A percentile compares a stretch with the other conserved stretches of the same genome.
Conservation (phyloP, 768 basidiomycete species). For the Mycena capillaripes region DNA sequence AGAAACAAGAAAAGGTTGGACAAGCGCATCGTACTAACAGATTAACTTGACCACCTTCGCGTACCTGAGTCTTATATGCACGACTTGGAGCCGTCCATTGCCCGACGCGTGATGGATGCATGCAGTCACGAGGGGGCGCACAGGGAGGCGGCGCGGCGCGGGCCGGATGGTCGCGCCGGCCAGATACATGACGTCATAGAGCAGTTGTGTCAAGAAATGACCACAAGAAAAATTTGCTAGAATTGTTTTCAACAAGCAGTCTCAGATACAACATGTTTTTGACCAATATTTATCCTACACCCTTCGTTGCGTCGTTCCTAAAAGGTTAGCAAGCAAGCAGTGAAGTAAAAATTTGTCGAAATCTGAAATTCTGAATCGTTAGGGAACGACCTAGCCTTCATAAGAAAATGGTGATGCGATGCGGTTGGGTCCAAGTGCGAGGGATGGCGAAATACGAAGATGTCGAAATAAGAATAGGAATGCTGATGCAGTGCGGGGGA, state of each 20-base stretch:
- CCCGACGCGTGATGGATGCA: background rate
- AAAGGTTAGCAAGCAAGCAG: slow-evolving; percentile 34
- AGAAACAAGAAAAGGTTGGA: background rate
- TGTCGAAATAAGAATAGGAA: background rate
- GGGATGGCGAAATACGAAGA: background rate
- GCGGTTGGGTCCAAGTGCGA: too few relatives aligned
- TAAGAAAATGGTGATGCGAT: background rate
- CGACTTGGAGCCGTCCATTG: background rate
- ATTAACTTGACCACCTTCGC: background rate
- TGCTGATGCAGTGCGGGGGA: slow-evolving; percentile 43
- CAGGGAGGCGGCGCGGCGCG: background rate
- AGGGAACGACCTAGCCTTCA: slow-evolving; percentile 37
- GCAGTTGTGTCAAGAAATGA: too few relatives aligned
- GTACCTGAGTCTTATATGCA: background rate
- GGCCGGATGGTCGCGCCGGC: background rate
- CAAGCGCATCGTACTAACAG: background rate
- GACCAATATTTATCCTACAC: slow-evolving; percentile 30
- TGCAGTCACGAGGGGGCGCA: background rate
- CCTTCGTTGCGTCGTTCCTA: slow-evolving; percentile 22
- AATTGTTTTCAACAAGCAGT: slow-evolving; percentile 20
- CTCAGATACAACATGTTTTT: slow-evolving; percentile 12
- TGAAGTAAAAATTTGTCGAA: slow-evolving; percentile 17
- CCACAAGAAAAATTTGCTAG: background rate
- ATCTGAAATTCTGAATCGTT: slow-evolving; percentile 18
- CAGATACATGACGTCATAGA: too few relatives aligned